Percentiles rank a stretch among this genome's conserved stretches.
Evolutionary conservation across 257 asterid species (phyloP).

Genomic region (Craterostigma plantagineum): DNA sequence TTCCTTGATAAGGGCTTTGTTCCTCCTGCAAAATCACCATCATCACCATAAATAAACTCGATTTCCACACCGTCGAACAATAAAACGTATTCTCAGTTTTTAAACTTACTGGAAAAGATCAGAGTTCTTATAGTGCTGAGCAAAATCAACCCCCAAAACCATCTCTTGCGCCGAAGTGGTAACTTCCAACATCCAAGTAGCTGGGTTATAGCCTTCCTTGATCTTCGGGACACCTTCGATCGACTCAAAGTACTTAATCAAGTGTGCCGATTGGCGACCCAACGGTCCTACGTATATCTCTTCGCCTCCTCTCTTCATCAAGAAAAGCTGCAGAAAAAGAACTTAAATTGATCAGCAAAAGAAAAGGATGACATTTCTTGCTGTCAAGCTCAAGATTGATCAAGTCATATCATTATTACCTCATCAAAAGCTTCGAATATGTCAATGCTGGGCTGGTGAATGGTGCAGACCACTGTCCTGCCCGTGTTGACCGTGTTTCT

Average conservation of each 20-base stretch:
- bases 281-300: constrained; percentile 2
- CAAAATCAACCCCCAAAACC: constrained; percentile 17
- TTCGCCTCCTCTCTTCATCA: constrained; percentile 4
- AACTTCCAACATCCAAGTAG: constrained; percentile 39
- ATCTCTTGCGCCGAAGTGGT: constrained; percentile 21
- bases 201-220: constrained; percentile 25
- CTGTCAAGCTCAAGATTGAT: no score
- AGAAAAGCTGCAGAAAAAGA: background rate
- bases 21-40: constrained; percentile 27
- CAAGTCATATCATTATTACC: background rate
- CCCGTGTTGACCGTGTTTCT: constrained; percentile 1
- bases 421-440: background rate
- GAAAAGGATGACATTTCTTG: background rate
- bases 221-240: constrained; percentile 24
- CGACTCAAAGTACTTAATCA: constrained; percentile 7
- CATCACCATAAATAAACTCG: background rate
- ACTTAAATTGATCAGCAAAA: background rate
- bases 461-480: background rate
- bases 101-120: constrained; percentile 16
- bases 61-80: background rate
- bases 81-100: background rate
- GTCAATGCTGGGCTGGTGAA: background rate
- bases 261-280: background rate
- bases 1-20: constrained; percentile 29
- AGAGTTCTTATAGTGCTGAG: constrained; percentile 20